Percentiles rank a stretch among this genome's conserved stretches.
Conservation (phyloP, 495 filamentous ascomycete genomes). For the Talaromyces liani region DNA sequence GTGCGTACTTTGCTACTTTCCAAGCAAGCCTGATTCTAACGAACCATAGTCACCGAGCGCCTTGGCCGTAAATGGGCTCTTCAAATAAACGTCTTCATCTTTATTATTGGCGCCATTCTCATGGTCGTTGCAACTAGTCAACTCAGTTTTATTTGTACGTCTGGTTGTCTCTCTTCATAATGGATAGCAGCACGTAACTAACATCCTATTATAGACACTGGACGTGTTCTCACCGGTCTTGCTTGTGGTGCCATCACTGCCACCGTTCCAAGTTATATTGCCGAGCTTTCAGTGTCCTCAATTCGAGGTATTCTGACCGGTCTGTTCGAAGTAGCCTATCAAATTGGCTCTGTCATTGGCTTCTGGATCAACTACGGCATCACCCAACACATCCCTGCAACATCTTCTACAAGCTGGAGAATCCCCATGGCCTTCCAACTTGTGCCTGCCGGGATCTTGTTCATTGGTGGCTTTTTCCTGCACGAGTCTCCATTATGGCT, state of each 20-base stretch:
- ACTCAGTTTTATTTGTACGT: conserved; percentile 28
- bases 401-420: conserved; percentile 24
- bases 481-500: conserved; percentile 42
- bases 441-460: conserved; percentile 32
- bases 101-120: conserved; percentile 49
- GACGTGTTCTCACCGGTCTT: conserved; percentile 57
- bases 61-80: conserved; percentile 42
- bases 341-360: conserved; percentile 53
- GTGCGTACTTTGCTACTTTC: conserved; percentile 10
- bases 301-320: conserved; percentile 64
- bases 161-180: background rate
- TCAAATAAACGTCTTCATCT: conserved; percentile 35
- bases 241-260: conserved; percentile 61
- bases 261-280: conserved; percentile 61
- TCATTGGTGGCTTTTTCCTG: conserved; percentile 28
- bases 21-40: background rate
- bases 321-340: conserved; percentile 56
- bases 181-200: conserved; percentile 9
- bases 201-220: conserved; percentile 40
- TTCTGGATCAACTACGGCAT: conserved; percentile 48
- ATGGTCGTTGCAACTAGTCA: conserved; percentile 43
- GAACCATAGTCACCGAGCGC: conserved; percentile 12
- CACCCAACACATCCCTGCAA: conserved; percentile 9
- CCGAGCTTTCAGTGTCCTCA: conserved; percentile 63
- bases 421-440: conserved; percentile 40